Base-by-base conservation (phyloP, 208 protist species). In the Vickermania ingenoplastis region DNA sequence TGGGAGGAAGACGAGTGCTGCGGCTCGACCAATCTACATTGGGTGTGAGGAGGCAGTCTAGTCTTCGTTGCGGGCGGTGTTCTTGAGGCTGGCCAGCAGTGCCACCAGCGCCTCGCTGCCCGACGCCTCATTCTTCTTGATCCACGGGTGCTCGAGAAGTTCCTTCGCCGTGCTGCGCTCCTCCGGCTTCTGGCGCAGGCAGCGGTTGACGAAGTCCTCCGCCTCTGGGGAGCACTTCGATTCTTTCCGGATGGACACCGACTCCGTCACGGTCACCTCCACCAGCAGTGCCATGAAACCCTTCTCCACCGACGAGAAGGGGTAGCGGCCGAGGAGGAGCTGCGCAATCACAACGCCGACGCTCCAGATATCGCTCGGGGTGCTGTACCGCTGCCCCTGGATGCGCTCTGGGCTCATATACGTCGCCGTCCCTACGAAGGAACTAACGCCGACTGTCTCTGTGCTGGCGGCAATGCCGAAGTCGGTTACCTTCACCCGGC, bases 341-440 rank as follows among this genome's bases (percentile, higher is more conserved):
- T 91, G 76, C 4, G 75, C 73, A 17, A 90, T 67, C 17, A 92
- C 68, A 2, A 95, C 79, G 3, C 88, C 88, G 2, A 95, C 81
- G 61, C 82, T 89, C 86, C 88, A 95, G 23, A 95, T 88, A 57
- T 95, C 88, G 58, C 81, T 90, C 14, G 84, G 79, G 14, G 81
- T 88, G 68, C 76, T 88, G 57, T 87, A 85, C 13, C 69, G 74
- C 7, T 69, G 81, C 21, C 88, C 88, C 36, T 81, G 83, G 59
- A 89, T 89, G 54, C 83, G 78, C 65, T 95, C 85, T 17, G 88
- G 88, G 31, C 80, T 87, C 88, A 95, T 95, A 68, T 91, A 95
- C 11, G 79, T 86, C 2, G 81, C 76, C 22, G 88, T 95, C 23
- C 88, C 88, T 1, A 91, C 80, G 69, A 95, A 97, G 17, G 84